phyloP scores from a whole-genome alignment of 441 rosid species.

The Gossypium gossypioides region DNA sequence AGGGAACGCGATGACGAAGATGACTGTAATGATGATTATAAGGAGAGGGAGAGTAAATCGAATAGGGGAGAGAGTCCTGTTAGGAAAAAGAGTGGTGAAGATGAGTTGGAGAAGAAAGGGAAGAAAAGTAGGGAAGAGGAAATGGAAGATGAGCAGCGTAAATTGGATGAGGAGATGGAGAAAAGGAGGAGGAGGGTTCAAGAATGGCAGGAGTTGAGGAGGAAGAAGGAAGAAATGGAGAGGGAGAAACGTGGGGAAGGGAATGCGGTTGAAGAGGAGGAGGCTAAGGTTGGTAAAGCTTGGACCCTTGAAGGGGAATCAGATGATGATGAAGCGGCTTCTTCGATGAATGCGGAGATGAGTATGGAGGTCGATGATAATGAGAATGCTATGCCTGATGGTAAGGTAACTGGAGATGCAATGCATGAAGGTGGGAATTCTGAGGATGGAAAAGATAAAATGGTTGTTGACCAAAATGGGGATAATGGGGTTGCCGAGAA shows the following conservation, averaged over 20 bases:
- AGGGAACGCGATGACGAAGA: constrained; percentile 33
- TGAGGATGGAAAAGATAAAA: constrained; percentile 23
- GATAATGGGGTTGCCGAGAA: constrained; percentile 35
- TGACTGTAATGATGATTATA: constrained; percentile 29
- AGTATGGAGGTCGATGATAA: constrained; percentile 50
- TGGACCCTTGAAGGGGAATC: constrained; percentile 89
- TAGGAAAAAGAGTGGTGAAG: constrained; percentile 34
- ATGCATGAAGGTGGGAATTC: constrained; percentile 31
- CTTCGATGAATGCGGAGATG: constrained; percentile 27
- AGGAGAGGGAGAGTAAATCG: constrained; percentile 41
- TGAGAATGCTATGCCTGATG: constrained; percentile 27
- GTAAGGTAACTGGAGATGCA: constrained; percentile 39
- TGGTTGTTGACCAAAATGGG: constrained; percentile 27
- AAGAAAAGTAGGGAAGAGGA: constrained; percentile 58
- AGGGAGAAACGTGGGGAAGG: constrained; percentile 42
- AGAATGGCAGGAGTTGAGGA: constrained; percentile 88
- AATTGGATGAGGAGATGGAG: constrained; percentile 78
- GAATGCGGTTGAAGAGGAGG: constrained; percentile 38
- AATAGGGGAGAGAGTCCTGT: constrained; percentile 42
- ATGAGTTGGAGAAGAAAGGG: constrained; percentile 38
- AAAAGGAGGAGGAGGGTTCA: constrained; percentile 92
- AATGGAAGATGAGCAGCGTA: constrained; percentile 56
- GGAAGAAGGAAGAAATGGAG: constrained; percentile 75
- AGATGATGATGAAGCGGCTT: constrained; percentile 70
- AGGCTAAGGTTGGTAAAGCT: constrained; percentile 52